These are phyloP conservation scores for Aureobasidium sp. DNA, from an alignment of 2,329 filamentous ascomycete genomes.

Conservation along the genomic window DNA sequence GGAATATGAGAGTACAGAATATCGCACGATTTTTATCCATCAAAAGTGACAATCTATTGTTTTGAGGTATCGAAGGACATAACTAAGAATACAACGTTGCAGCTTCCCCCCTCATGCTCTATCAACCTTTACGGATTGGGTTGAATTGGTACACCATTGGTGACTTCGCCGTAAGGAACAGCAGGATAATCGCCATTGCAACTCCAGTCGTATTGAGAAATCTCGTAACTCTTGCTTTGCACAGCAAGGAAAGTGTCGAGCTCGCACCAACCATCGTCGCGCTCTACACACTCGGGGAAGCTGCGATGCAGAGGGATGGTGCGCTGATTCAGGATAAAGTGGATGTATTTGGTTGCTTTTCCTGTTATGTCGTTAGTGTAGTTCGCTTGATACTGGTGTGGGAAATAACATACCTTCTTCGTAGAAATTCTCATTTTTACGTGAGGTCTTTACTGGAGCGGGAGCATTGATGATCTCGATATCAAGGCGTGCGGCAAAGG, in stretches of 20 bases:
- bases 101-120: too few species aligned
- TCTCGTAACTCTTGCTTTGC: conserved; percentile 49
- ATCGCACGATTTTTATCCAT: too few species aligned
- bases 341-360: conserved; percentile 14
- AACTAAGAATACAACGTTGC: neutral
- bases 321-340: conserved; percentile 45
- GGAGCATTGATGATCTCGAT: conserved; percentile 67
- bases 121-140: neutral
- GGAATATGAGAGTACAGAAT: too few species aligned
- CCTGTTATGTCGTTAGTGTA: conserved; percentile 12
- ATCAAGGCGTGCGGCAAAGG: conserved; percentile 64
- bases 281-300: conserved; percentile 54
- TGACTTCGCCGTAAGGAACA: conserved; percentile 41
- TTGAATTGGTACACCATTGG: conserved; percentile 38
- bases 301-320: conserved; percentile 61
- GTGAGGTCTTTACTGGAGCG: conserved; percentile 49
- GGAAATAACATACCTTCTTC: conserved; percentile 30
- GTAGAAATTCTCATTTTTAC: conserved; percentile 41
- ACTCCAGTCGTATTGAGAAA: conserved; percentile 55
- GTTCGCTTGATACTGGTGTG: too few species aligned
- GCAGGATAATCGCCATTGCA: conserved; percentile 53
- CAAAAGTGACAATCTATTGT: too few species aligned
- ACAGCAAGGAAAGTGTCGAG: conserved; percentile 57
- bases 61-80: too few species aligned
- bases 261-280: conserved; percentile 72